Evolutionary conservation across 1,284 basidiomycete genomes (phyloP).

Genomic region (Ceratobasidium sp.): DNA sequence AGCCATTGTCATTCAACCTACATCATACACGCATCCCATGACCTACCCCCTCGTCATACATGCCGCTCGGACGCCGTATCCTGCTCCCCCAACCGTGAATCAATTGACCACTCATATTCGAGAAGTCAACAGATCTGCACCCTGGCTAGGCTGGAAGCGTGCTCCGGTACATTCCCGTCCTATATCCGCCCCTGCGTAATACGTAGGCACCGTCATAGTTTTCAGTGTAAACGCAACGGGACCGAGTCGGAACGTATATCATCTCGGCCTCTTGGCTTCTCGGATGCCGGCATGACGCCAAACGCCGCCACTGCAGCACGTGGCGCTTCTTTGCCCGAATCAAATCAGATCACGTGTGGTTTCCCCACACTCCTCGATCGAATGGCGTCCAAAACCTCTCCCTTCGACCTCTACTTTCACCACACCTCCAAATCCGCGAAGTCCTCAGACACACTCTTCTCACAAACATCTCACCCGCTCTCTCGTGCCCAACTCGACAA

Average conservation of each 20-base stretch:
- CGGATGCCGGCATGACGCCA: too few species aligned
- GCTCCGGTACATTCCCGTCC: neutral
- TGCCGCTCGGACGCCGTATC: neutral
- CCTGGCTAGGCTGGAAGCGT: neutral
- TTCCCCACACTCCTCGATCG: neutral
- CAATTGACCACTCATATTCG: neutral
- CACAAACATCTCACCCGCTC: conserved; percentile 76
- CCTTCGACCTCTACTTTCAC: conserved; percentile 87
- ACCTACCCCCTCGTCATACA: neutral
- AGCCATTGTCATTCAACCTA: neutral
- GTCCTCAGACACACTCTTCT: conserved; percentile 84
- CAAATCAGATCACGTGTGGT: neutral
- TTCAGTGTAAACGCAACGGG: too few species aligned
- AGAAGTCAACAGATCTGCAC: neutral
- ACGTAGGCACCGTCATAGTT: neutral
- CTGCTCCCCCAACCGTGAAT: neutral
- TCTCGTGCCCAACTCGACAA: conserved; percentile 71
- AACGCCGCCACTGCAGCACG: neutral
- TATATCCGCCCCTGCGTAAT: neutral
- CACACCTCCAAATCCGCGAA: conserved; percentile 72
- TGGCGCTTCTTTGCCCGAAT: too few species aligned
- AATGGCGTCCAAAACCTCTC: conserved; percentile 50
- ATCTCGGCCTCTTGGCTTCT: too few species aligned
- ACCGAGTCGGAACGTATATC: too few species aligned
- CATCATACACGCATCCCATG: neutral